Percentiles rank a stretch among this genome's conserved stretches.
phyloP scores from a whole-genome alignment of 31 red algal genomes.

The Porphyra umbilicalis region DNA sequence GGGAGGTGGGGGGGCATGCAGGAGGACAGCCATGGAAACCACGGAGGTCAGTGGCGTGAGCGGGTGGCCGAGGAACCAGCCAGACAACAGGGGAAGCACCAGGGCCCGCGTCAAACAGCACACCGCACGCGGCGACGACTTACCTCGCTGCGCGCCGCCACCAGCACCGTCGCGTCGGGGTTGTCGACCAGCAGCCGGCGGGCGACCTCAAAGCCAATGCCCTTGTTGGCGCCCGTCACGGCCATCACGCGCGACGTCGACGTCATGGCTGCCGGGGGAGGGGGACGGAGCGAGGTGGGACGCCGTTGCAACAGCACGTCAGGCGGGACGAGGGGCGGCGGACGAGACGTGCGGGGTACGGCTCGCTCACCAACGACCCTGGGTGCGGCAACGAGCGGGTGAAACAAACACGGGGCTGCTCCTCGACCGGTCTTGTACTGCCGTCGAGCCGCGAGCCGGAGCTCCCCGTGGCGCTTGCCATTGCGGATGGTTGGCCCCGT shows the following conservation, averaged over 20 bases:
- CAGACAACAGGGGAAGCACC: neutral
- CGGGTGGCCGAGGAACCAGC: neutral
- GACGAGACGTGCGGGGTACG: too few species aligned
- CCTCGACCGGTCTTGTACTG: too few species aligned
- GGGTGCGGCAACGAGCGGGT: too few species aligned
- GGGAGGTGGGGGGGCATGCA: neutral
- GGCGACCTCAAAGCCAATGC: conserved; percentile 1
- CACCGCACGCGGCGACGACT: neutral
- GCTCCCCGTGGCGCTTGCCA: too few species aligned
- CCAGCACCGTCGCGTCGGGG: neutral
- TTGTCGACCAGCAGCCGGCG: neutral
- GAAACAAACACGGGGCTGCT: too few species aligned
- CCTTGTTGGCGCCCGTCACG: conserved; percentile 17
- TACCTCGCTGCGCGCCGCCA: neutral
- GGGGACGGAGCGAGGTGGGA: too few species aligned
- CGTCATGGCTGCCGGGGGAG: too few species aligned
- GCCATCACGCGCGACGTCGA: neutral
- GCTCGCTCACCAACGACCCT: too few species aligned
- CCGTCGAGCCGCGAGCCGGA: too few species aligned
- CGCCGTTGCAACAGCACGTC: too few species aligned
- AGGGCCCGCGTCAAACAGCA: neutral
- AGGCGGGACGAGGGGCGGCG: too few species aligned
- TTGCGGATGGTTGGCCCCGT: too few species aligned
- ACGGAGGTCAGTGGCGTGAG: neutral
- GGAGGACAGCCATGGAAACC: neutral